These are phyloP conservation scores for Penicillium verrucosum DNA, from an alignment of 2,329 filamentous ascomycete genomes.

Conservation along the genomic window DNA sequence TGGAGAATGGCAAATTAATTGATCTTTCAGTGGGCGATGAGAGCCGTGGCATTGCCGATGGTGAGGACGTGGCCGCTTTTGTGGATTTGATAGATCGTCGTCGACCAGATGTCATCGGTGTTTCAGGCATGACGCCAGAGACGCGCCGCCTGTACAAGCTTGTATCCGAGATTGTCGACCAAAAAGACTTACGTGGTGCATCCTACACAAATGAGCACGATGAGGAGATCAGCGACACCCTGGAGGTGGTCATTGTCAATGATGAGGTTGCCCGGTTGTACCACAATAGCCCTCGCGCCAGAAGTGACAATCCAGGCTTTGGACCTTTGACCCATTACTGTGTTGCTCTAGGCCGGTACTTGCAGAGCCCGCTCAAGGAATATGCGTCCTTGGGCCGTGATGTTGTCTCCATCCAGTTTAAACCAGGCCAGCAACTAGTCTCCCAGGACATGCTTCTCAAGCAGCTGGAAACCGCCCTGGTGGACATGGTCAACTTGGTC, in stretches of 20 bases:
- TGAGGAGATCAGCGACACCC: conserved; percentile 70
- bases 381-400: conserved; percentile 91
- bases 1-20: conserved; percentile 82
- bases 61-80: conserved; percentile 65
- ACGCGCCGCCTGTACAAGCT: conserved; percentile 80
- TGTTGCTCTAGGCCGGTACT: conserved; percentile 80
- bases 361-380: conserved; percentile 94
- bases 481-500: conserved; percentile 96
- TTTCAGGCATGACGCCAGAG: conserved; percentile 85
- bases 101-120: conserved; percentile 82
- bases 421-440: conserved; percentile 83
- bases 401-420: conserved; percentile 80
- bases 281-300: conserved; percentile 79
- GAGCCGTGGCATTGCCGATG: conserved; percentile 65
- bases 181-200: conserved; percentile 72
- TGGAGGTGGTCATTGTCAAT: conserved; percentile 89
- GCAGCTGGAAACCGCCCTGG: conserved; percentile 90
- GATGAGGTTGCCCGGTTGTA: conserved; percentile 97
- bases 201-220: conserved; percentile 82
- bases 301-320: conserved; percentile 75
- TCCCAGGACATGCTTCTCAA: conserved; percentile 82
- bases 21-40: conserved; percentile 67
- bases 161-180: conserved; percentile 71
- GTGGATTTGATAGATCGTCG: conserved; percentile 74
- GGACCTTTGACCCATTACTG: conserved; percentile 81